Base-by-base conservation (phyloP, 169 alveolate species). In the Plasmodium malariae region DNA sequence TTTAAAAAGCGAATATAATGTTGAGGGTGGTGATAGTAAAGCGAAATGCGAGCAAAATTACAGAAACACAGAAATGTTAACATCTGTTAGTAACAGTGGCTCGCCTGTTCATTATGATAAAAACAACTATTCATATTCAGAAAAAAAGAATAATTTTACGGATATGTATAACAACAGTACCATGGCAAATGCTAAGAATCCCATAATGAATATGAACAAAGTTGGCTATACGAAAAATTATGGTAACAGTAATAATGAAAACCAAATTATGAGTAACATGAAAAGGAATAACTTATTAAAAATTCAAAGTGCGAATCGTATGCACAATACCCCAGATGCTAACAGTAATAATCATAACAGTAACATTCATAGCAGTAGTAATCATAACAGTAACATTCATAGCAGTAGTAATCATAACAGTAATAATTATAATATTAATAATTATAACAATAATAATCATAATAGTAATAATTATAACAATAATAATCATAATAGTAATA, bases 251-350 rank as follows among this genome's bases (percentile, higher is more conserved):
- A 30, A 37, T 28, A 51, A 30, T 62, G 88, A 76, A 43, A 43
- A 28, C 17, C 76, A 76, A 45, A 65, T 65, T 14, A 34, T 43
- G 74, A 76, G 62, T 51, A 28, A 60, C 7, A 43, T 73, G 71
- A 60, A 73, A 9, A 76, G 65, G 54, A 67, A 68, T 17, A 78
- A 55, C 32, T 63, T 78, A 54, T n/a, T 43, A 5, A 68, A 26
- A n/a, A 9, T 65, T 0, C 40, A 78, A 17, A 60, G 37, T 54
- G 36, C 40, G n/a, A 63, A 63, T 45, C 21, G 34, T 19, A 54
- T 78, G 32, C n/a, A n/a, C n/a, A 32, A 57, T 30, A 11, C 69
- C 5, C 34, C 88, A 12, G 88, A 74, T 26, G 28, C 36, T 34
- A 57, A 37, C 32, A 26, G 40, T 11, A 63, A 43, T 36, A 43